Conservation (phyloP, 495 filamentous ascomycete species). For the Baudoinia panamericana region DNA sequence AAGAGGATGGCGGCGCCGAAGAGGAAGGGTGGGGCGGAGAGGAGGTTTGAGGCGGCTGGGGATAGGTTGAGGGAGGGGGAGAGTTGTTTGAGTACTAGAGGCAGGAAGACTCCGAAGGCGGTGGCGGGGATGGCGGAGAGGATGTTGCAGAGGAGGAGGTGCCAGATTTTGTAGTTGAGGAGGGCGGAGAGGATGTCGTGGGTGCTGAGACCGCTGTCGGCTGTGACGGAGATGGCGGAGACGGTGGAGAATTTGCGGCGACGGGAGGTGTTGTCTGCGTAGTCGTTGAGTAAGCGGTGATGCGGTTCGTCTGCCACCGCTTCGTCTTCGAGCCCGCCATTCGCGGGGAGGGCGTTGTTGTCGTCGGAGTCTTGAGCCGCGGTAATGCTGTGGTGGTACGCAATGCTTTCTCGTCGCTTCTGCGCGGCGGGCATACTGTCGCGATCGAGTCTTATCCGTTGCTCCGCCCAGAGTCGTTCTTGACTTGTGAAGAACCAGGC, state of each 20-base stretch:
- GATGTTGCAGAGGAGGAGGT: constrained; percentile 40
- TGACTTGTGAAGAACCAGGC: constrained; percentile 42
- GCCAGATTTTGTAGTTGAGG: constrained; percentile 41
- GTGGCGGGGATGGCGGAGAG: constrained; percentile 39
- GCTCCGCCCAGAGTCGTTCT: constrained; percentile 35
- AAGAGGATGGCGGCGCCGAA: constrained; percentile 37
- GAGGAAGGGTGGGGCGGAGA: constrained; percentile 44
- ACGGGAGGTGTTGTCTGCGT: background rate
- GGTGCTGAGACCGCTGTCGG: constrained; percentile 32
- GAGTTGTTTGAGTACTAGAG: constrained; percentile 34
- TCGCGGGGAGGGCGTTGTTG: constrained; percentile 3
- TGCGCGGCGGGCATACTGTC: constrained; percentile 2
- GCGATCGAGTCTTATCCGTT: constrained; percentile 25
- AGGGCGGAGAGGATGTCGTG: constrained; percentile 38
- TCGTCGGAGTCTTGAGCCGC: constrained; percentile 4
- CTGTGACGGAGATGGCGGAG: constrained; percentile 15
- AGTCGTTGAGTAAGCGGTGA: constrained; percentile 15
- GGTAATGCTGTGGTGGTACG: background rate
- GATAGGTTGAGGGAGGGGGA: constrained; percentile 20
- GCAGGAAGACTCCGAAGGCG: constrained; percentile 45
- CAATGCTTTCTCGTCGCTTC: constrained; percentile 2
- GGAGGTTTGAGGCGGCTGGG: constrained; percentile 38
- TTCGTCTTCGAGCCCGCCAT: constrained; percentile 3
- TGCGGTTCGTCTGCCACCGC: constrained; percentile 14
- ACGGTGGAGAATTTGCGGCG: constrained; percentile 4